Conservation (phyloP, 2,329 filamentous ascomycete species). For the Talaromyces sp. region DNA sequence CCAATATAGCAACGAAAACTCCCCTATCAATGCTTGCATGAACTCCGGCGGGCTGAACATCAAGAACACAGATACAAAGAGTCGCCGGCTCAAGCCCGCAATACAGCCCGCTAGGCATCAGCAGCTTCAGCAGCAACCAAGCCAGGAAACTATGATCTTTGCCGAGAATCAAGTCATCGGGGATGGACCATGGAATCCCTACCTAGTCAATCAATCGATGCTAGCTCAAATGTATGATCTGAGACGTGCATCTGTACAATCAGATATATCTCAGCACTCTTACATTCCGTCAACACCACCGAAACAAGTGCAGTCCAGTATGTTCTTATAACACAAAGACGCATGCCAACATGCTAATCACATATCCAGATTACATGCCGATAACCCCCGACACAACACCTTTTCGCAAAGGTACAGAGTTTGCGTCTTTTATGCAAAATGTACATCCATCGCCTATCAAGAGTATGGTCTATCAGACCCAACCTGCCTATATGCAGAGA, state of each 20-base stretch:
- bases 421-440: slow-evolving; percentile 38
- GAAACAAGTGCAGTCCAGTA: slow-evolving; percentile 58
- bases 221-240: slow-evolving; percentile 25
- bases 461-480: slow-evolving; percentile 32
- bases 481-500: slow-evolving; percentile 43
- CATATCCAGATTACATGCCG: slow-evolving; percentile 56
- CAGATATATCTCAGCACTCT: slow-evolving; percentile 33
- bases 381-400: slow-evolving; percentile 66
- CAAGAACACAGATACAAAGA: slow-evolving; percentile 20
- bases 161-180: slow-evolving; percentile 25
- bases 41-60: slow-evolving; percentile 22
- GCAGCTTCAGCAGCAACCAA: slow-evolving; percentile 27
- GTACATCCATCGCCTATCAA: slow-evolving; percentile 40
- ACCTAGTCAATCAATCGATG: slow-evolving; percentile 23
- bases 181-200: slow-evolving; percentile 28
- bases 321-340: slow-evolving; percentile 28
- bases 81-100: slow-evolving; percentile 24
- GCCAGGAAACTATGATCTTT: slow-evolving; percentile 22
- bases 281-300: slow-evolving; percentile 60
- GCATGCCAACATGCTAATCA: not conserved
- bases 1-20: slow-evolving; percentile 39
- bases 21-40: slow-evolving; percentile 24
- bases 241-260: slow-evolving; percentile 39
- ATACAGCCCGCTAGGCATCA: slow-evolving; percentile 33
- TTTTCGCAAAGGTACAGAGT: slow-evolving; percentile 38